Evolutionary conservation across 768 basidiomycete genomes (phyloP).

Genomic region (Podaxis rugospora): DNA sequence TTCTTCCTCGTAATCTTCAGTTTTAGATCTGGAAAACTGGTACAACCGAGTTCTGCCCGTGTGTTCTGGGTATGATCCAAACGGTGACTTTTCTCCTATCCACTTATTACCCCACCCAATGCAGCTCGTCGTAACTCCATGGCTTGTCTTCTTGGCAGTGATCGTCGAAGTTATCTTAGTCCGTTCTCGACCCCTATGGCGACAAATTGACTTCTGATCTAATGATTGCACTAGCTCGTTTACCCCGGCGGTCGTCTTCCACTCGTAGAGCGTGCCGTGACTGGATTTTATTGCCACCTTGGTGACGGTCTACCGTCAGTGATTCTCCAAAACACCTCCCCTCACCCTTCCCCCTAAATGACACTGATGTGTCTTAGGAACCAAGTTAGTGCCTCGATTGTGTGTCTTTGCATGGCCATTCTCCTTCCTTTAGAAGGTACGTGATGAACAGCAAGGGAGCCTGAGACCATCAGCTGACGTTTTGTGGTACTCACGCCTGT

Average conservation of each 20-base stretch:
- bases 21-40: too few relatives aligned
- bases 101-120: not conserved
- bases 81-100: not conserved
- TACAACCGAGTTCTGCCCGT: not conserved
- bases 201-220: not conserved
- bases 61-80: not conserved
- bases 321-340: too few relatives aligned
- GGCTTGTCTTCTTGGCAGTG: not conserved
- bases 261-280: not conserved
- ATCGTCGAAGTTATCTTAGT: not conserved
- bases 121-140: slow-evolving; percentile 2
- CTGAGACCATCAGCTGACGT: not conserved
- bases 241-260: not conserved
- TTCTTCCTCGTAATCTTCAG: too few relatives aligned
- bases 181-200: not conserved
- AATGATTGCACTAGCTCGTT: not conserved
- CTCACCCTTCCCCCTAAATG: not conserved
- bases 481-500: not conserved
- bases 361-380: not conserved
- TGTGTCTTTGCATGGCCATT: not conserved
- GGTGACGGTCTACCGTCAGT: slow-evolving; percentile 1
- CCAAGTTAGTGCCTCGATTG: not conserved
- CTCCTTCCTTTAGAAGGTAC: slow-evolving; percentile 5
- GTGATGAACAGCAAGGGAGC: not conserved
- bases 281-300: slow-evolving; percentile 10